These are phyloP conservation scores for Podospora australis DNA, from an alignment of 495 filamentous ascomycete species.

Conservation along the genomic window DNA sequence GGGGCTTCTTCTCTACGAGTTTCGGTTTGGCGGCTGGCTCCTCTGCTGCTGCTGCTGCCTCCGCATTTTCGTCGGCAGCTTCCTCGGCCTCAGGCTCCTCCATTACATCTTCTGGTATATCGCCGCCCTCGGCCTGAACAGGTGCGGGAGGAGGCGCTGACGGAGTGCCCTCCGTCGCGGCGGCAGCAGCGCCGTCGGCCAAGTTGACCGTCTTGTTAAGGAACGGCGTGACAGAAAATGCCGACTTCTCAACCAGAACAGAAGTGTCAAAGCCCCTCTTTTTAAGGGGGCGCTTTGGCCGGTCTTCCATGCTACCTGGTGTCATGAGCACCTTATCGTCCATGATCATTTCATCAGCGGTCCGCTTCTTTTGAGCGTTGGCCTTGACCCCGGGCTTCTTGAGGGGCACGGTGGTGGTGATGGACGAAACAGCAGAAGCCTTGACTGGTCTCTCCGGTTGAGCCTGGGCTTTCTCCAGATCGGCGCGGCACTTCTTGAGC, in stretches of 20 bases:
- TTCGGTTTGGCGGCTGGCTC: slow-evolving; percentile 11
- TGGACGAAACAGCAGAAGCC: slow-evolving; percentile 12
- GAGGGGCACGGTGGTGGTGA: slow-evolving; percentile 21
- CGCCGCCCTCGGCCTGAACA: not conserved
- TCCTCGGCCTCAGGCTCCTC: slow-evolving; percentile 14
- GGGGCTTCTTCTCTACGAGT: slow-evolving; percentile 27
- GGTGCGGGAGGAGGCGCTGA: not conserved
- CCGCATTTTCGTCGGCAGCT: not conserved
- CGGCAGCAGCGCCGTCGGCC: slow-evolving; percentile 10
- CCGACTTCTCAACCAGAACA: slow-evolving; percentile 73
- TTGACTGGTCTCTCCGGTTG: slow-evolving; percentile 19
- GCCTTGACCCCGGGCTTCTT: slow-evolving; percentile 33
- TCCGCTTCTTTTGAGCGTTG: slow-evolving; percentile 33
- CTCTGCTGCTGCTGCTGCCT: slow-evolving; percentile 8
- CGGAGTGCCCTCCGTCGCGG: slow-evolving; percentile 4
- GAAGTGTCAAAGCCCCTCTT: slow-evolving; percentile 49
- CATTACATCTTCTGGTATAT: too few relatives aligned
- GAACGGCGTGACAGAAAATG: slow-evolving; percentile 89
- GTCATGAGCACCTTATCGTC: slow-evolving; percentile 33
- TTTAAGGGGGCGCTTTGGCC: slow-evolving; percentile 34
- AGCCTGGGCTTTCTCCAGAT: slow-evolving; percentile 36
- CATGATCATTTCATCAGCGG: slow-evolving; percentile 25
- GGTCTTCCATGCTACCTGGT: slow-evolving; percentile 27
- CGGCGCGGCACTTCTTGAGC: slow-evolving; percentile 52
- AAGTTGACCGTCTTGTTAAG: slow-evolving; percentile 67